Evolutionary conservation across 108 stramenopile species (phyloP).

Genomic region (Fragilaria radians): DNA sequence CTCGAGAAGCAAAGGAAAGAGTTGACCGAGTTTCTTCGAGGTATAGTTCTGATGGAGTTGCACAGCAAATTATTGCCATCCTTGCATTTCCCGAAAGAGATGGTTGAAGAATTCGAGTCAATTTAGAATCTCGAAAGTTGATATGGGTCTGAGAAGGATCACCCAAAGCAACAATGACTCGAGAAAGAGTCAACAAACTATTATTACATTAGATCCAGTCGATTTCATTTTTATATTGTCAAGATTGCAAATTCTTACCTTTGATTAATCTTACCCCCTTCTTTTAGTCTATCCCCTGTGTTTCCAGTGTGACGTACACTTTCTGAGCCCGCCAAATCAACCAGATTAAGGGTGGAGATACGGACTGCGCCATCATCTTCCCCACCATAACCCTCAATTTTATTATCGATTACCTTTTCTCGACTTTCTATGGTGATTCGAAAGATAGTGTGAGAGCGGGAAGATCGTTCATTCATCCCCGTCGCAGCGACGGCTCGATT

Average conservation of each 20-base stretch:
- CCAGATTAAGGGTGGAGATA: conserved; percentile 82
- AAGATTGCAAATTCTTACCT: conserved; percentile 26
- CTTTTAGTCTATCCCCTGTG: conserved; percentile 93
- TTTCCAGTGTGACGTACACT: conserved; percentile 91
- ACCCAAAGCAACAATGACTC: conserved; percentile 96
- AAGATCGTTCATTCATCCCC: conserved; percentile 94
- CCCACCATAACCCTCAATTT: conserved; percentile 9
- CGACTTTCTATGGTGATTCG: conserved; percentile 90
- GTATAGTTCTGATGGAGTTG: conserved; percentile 97
- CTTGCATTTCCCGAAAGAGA: conserved; percentile 83
- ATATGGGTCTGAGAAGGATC: conserved; percentile 91
- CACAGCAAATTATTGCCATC: conserved; percentile 81
- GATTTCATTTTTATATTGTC: not conserved
- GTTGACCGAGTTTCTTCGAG: conserved; percentile 98
- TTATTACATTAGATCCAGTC: too few species aligned
- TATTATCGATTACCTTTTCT: conserved; percentile 15
- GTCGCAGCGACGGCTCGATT: conserved; percentile 85
- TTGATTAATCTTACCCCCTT: conserved; percentile 97
- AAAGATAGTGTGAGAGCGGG: conserved; percentile 96
- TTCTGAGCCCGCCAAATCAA: conserved; percentile 89
- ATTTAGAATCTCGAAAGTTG: conserved; percentile 98
- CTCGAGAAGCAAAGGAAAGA: conserved; percentile 96
- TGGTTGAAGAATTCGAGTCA: conserved; percentile 97
- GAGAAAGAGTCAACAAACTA: conserved; percentile 94
- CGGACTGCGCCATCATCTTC: conserved; percentile 58